Evolutionary conservation across 495 filamentous ascomycete genomes (phyloP), one percentile per base, ranked within the genome.

Genomic region (Corynascus novoguineensis): DNA sequence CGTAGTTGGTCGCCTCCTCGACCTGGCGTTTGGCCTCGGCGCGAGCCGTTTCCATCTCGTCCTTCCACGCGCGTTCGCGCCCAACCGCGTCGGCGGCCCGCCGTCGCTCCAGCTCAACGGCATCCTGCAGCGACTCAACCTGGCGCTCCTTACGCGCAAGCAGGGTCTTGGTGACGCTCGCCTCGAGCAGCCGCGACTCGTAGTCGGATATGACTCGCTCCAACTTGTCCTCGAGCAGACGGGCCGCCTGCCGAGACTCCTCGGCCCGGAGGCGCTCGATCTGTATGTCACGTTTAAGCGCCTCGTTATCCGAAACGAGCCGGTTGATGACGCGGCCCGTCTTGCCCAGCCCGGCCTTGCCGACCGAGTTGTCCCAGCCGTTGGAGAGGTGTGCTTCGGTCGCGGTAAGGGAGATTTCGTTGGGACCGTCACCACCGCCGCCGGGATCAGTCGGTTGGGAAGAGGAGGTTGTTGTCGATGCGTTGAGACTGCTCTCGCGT

Each of bases 251-350:
- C 55, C 84, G 82, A 12, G 84, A 82, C 52, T 92, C 90, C 53
- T 92, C 87, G 29, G 86, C 78, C 17, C 82, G 81, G 17, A 86
- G 77, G 29, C 81, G 81, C 66, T 91, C 86, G 22, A 92, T 77
- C 55, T 85, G 80, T 51, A 90, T 80, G 59, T 96, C 91, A 38
- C 91, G 84, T 56, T 84, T 89, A 44, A 95, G 73, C 27, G 85
- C 82, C 49, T 95, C 92, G 63, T 92, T 93, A 61, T 97, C 92
- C 34, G 86, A 87, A 72, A 93, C 90, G 32, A 97, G 69, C 53
- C 83, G 83, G 67, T 96, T 90, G 64, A 97, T 96, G 14, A 97
- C 91, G 14, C 91, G 83, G n/a, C 91, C 90, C 2, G 88, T 93
- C 73, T 96, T 96, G 55, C 91, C 91, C 0, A 88, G 82, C 10